Percentiles rank a stretch among this genome's conserved stretches.
Conservation (phyloP, 352 stramenopile genomes). For the Phytopythium cucurbitacearum region DNA sequence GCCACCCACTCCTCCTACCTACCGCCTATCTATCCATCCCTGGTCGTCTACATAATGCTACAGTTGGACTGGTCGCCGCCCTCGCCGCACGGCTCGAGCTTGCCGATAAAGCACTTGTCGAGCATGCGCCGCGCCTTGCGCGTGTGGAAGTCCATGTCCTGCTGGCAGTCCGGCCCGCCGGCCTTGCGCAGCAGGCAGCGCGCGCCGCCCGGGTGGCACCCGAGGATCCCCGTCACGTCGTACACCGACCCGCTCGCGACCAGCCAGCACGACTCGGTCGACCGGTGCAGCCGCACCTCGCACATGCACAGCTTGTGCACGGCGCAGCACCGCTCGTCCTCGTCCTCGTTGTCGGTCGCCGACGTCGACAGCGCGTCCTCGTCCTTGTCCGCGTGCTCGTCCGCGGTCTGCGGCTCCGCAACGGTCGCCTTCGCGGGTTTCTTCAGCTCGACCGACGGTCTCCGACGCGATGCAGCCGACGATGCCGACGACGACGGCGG, state of each 20-base stretch:
- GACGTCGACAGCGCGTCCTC: constrained; percentile 10
- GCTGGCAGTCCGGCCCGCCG: constrained; percentile 61
- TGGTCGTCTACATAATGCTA: constrained; percentile 57
- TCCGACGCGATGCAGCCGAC: background rate
- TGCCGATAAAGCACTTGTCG: constrained; percentile 80
- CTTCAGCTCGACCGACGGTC: constrained; percentile 8
- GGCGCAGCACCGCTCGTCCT: constrained; percentile 41
- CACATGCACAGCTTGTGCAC: constrained; percentile 73
- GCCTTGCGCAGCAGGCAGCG: constrained; percentile 80
- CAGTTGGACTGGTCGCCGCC: constrained; percentile 42
- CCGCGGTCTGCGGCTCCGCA: constrained; percentile 24
- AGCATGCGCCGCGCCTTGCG: constrained; percentile 71
- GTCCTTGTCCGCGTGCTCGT: constrained; percentile 11
- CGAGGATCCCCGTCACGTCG: constrained; percentile 78
- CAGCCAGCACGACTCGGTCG: constrained; percentile 93
- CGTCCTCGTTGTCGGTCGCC: constrained; percentile 15
- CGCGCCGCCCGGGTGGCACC: constrained; percentile 68
- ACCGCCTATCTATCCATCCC: no score
- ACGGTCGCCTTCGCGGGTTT: constrained; percentile 16
- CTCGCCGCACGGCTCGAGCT: constrained; percentile 60
- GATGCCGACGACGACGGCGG: constrained; percentile 4
- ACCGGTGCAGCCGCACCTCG: constrained; percentile 83
- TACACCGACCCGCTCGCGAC: constrained; percentile 88
- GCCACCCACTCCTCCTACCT: no score
- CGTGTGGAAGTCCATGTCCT: constrained; percentile 84